Evolutionary conservation across 2,329 filamentous ascomycete species (phyloP), one percentile per base, ranked within the genome.

Genomic region (Paracorniculantispora psalliotae): DNA sequence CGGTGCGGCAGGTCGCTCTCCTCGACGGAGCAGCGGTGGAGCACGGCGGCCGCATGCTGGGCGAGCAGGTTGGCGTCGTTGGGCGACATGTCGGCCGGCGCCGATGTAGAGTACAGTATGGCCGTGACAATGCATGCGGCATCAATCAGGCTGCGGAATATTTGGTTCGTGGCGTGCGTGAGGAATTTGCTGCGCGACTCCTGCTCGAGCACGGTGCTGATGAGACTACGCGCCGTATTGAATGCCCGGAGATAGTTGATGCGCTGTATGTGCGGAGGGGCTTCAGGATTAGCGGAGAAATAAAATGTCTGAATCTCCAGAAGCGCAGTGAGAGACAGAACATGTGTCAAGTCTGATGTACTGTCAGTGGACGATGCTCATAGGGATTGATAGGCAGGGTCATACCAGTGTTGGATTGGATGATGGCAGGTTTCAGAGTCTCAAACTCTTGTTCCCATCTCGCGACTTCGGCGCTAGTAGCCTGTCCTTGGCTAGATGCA

Each of bases 231-330:
- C 4, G 80, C 73, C 2, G 81, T 83, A 61, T 71, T 76, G 67
- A 78, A 81, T 23, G 76, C 70, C 23, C 79, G 77, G 43, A 80
- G 66, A 25, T 78, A 68, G 64, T 80, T 77, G 51, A 77, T 71
- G 60, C 73, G 75, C 58, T 80, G 72, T 13, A 68, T 71, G 43
- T 73, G 74, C 1, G 67, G 67, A 62, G 67, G 72, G 61, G 70
- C 71, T 19, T 71, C 72, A 2, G 75, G 72, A 0, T 74, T 71
- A 3, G 77, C 77, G 62, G 77, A 72, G 63, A 83, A 78, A 69
- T 82, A 82, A 67, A 78, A 82, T 1, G 72, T 69, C 62, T 84
- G 80, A 9, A 83, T 74, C 59, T 84, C 80, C n/a, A 82, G 73
- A 23, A 78, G 73, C 1, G 79, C 76, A 0, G 79, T 72, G 3